These are phyloP conservation scores for Camellia japonica DNA, from an alignment of 148 eudicot genomes.

Conservation along the genomic window DNA sequence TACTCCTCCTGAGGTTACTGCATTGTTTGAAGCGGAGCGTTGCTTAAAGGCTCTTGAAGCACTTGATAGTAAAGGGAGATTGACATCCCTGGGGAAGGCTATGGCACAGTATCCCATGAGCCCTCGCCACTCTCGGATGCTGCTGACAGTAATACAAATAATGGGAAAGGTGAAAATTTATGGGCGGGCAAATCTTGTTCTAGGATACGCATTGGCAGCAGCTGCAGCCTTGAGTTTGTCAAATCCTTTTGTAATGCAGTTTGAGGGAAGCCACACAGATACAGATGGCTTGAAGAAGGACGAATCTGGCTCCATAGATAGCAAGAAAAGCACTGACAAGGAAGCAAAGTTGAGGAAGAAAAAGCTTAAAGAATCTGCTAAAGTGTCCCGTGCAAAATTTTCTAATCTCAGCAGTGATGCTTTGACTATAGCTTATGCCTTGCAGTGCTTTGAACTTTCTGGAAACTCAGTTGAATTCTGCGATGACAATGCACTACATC, in stretches of 20 bases:
- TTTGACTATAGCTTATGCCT: constrained; percentile 68
- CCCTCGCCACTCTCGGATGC: constrained; percentile 94
- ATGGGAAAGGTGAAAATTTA: constrained; percentile 37
- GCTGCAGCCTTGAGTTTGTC: constrained; percentile 83
- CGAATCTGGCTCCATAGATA: constrained; percentile 17
- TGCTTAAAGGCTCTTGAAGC: constrained; percentile 86
- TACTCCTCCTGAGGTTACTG: constrained; percentile 66
- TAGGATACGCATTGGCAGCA: constrained; percentile 73
- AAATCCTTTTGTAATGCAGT: constrained; percentile 66
- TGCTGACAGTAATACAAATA: constrained; percentile 72
- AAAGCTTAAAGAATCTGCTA: constrained; percentile 60
- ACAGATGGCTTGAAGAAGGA: constrained; percentile 23
- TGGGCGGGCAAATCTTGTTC: constrained; percentile 51
- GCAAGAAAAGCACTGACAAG: constrained; percentile 19
- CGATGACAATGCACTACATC: constrained; percentile 43
- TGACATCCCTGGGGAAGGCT: constrained; percentile 81
- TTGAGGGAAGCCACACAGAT: constrained; percentile 39
- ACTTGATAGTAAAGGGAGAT: constrained; percentile 58
- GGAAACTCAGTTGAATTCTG: constrained; percentile 49
- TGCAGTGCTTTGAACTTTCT: constrained; percentile 79
- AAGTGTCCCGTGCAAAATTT: constrained; percentile 56
- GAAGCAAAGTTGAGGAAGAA: constrained; percentile 40
- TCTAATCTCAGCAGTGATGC: constrained; percentile 80
- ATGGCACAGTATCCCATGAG: constrained; percentile 92
- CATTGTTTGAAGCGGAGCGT: constrained; percentile 65